Evolutionary conservation across 371 early-diverging fungal genomes (phyloP).

Genomic region (Lichtheimia corymbifera): DNA sequence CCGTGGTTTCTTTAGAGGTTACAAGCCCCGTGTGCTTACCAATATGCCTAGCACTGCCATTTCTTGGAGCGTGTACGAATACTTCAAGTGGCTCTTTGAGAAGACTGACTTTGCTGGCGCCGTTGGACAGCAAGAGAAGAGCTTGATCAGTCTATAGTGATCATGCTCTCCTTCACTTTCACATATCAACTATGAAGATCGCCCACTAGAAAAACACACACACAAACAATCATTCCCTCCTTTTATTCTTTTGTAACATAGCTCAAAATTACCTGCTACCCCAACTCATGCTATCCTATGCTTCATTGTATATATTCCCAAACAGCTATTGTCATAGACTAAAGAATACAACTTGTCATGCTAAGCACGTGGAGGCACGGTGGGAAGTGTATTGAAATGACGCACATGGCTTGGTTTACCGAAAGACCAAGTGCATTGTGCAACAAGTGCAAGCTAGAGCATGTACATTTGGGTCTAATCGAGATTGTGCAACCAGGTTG

Average conservation of each 20-base stretch:
- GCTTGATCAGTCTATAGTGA: neutral
- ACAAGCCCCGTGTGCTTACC: slow-evolving; percentile 80
- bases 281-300: too few species aligned
- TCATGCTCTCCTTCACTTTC: neutral
- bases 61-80: slow-evolving; percentile 92
- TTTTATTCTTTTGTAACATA: slow-evolving; percentile 5
- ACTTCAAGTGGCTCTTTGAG: slow-evolving; percentile 70
- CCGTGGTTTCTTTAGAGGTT: slow-evolving; percentile 81
- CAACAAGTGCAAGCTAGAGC: too few species aligned
- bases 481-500: too few species aligned
- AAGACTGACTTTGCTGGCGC: neutral
- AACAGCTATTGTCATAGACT: too few species aligned
- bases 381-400: too few species aligned
- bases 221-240: neutral
- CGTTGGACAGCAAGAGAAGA: neutral
- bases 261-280: neutral
- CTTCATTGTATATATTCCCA: too few species aligned
- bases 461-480: too few species aligned
- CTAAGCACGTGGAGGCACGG: too few species aligned
- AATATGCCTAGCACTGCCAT: slow-evolving; percentile 94
- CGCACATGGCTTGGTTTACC: too few species aligned
- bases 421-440: too few species aligned
- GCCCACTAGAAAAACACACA: neutral
- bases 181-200: neutral
- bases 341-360: too few species aligned